Percentiles rank a stretch among this genome's conserved stretches.
Evolutionary conservation across 78 protist species (phyloP).

Genomic region (Diacronema lutheri): DNA sequence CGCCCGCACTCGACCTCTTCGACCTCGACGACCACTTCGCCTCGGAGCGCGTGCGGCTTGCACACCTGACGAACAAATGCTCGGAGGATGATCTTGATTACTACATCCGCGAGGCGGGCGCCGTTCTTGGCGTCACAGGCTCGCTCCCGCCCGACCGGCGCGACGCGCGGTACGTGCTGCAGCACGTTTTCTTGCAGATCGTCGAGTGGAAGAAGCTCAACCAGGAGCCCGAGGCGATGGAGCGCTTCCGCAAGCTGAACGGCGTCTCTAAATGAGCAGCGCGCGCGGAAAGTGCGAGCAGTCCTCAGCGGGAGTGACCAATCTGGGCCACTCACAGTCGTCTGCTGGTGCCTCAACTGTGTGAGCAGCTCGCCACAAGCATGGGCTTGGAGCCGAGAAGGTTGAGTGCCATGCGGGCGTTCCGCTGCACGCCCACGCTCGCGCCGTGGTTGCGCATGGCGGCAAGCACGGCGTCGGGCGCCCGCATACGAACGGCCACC

Average conservation of each 20-base stretch:
- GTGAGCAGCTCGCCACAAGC: too few relatives aligned
- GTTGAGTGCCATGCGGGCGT: too few relatives aligned
- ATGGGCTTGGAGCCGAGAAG: too few relatives aligned
- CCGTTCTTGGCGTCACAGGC: slow-evolving; percentile 46
- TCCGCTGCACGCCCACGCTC: too few relatives aligned
- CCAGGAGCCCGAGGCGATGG: background rate
- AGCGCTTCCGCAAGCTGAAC: background rate
- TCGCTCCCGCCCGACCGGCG: slow-evolving; percentile 6
- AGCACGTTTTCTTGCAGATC: slow-evolving; percentile 27
- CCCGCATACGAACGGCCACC: too few relatives aligned
- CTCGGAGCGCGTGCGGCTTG: slow-evolving; percentile 60
- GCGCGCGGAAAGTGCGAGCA: too few relatives aligned
- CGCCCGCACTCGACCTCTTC: slow-evolving; percentile 79
- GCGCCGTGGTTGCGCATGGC: too few relatives aligned
- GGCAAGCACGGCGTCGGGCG: too few relatives aligned
- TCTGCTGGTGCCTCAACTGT: too few relatives aligned
- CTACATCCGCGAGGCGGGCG: slow-evolving; percentile 49
- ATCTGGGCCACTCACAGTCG: too few relatives aligned
- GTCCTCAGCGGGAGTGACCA: too few relatives aligned
- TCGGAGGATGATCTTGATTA: slow-evolving; percentile 45
- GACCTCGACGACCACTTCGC: slow-evolving; percentile 84
- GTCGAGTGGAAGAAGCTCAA: slow-evolving; percentile 45
- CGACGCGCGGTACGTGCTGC: slow-evolving; percentile 40
- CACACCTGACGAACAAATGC: slow-evolving; percentile 67
- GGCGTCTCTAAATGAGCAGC: too few relatives aligned